These are phyloP conservation scores for Saccharomyces paradoxus DNA, from an alignment of 805 yeast species.

Conservation along the genomic window DNA sequence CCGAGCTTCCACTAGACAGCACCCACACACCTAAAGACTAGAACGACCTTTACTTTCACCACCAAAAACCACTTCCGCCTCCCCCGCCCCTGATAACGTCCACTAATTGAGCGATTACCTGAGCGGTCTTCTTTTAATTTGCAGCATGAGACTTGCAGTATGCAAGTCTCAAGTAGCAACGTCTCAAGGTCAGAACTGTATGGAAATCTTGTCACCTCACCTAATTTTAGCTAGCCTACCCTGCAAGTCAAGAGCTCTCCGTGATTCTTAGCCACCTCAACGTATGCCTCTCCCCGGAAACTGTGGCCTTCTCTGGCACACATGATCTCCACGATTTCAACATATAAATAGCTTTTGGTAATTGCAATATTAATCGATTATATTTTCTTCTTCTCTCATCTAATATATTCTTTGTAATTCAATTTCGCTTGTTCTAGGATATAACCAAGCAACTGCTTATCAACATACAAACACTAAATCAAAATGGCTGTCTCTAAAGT, in stretches of 20 bases:
- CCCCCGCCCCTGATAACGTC: background rate
- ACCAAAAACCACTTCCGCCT: background rate
- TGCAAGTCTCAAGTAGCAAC: background rate
- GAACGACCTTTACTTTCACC: background rate
- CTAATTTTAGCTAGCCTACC: background rate
- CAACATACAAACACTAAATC: slow-evolving; percentile 1
- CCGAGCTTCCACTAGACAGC: background rate
- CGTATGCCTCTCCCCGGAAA: background rate
- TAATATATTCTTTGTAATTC: slow-evolving; percentile 1
- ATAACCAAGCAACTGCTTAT: slow-evolving; percentile 18
- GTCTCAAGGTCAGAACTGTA: background rate
- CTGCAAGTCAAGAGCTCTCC: background rate
- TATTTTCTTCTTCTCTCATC: background rate
- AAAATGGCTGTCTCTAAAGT: slow-evolving; percentile 68
- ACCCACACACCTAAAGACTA: background rate
- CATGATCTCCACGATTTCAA: background rate
- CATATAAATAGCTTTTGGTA: background rate
- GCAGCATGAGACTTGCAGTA: background rate
- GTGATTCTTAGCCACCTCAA: background rate
- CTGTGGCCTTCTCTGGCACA: background rate
- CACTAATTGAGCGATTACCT: background rate
- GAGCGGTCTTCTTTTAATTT: background rate
- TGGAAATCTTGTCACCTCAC: background rate
- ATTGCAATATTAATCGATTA: background rate
- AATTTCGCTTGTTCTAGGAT: too few species aligned